Percentiles rank a stretch among this genome's conserved stretches.
Conservation (phyloP, 148 eudicot genomes). For the Nepenthes mirabilis region DNA sequence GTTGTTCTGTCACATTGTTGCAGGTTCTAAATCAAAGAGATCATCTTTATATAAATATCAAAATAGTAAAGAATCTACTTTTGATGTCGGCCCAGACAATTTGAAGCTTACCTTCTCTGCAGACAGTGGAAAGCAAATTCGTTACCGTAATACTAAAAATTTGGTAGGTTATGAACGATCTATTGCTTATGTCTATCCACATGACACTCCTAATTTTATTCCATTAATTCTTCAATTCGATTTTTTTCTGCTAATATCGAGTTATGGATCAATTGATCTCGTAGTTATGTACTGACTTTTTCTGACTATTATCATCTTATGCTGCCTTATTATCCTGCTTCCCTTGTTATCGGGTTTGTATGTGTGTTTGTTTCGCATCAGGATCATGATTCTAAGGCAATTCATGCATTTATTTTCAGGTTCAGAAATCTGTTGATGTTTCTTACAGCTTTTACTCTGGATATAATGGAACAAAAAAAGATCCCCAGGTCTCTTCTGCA, state of each 20-base stretch:
- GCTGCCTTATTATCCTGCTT: neutral
- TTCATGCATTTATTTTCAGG: constrained; percentile 23
- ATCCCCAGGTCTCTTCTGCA: constrained; percentile 44
- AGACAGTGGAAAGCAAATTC: constrained; percentile 32
- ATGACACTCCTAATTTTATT: neutral
- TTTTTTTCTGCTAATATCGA: neutral
- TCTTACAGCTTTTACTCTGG: constrained; percentile 61
- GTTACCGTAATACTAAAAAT: constrained; percentile 29
- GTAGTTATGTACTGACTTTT: neutral
- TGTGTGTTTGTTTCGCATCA: neutral
- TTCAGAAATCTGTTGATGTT: constrained; percentile 31
- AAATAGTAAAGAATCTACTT: constrained; percentile 19
- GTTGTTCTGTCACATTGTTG: neutral
- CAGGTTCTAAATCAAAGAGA: constrained; percentile 31
- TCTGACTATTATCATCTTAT: neutral
- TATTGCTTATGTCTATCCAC: neutral
- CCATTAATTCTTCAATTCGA: neutral
- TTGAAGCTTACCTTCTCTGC: constrained; percentile 34
- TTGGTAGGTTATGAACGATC: constrained; percentile 29
- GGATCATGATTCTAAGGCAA: neutral
- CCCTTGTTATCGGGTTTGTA: neutral
- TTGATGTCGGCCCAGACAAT: constrained; percentile 47
- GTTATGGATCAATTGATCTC: too few relatives aligned
- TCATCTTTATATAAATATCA: constrained; percentile 32
- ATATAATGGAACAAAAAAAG: constrained; percentile 51